phyloP scores from a whole-genome alignment of 352 stramenopile genomes.

The Phytophthora crassamura region DNA sequence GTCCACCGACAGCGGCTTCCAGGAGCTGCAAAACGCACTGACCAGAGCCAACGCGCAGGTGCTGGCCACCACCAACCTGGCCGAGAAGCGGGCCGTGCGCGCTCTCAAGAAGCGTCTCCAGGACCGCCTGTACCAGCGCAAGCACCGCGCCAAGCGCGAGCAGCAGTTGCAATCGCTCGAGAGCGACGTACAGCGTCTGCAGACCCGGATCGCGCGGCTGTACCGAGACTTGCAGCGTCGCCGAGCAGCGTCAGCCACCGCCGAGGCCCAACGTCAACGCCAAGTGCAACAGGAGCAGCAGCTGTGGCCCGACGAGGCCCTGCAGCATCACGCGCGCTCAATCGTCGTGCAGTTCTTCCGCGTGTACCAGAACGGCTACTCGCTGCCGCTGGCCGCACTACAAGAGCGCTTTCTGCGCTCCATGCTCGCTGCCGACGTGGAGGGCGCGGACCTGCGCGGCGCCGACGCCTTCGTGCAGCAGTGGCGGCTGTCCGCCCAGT shows the following conservation, averaged over 20 bases:
- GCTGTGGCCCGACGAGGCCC: constrained; percentile 1
- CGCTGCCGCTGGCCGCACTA: constrained; percentile 5
- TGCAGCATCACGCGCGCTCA: constrained; percentile 26
- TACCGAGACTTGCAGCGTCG: constrained; percentile 25
- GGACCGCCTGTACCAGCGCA: constrained; percentile 51
- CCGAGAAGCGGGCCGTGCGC: constrained; percentile 22
- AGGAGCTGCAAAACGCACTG: constrained; percentile 23
- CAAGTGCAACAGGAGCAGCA: constrained; percentile 15
- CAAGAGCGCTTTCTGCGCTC: constrained; percentile 40
- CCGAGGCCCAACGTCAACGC: constrained; percentile 12
- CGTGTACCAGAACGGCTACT: constrained; percentile 44
- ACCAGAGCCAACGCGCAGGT: constrained; percentile 19
- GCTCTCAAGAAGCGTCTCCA: constrained; percentile 37
- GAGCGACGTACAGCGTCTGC: constrained; percentile 25
- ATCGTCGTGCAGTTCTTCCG: constrained; percentile 40
- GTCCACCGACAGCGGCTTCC: constrained; percentile 12
- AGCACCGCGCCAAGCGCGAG: constrained; percentile 48
- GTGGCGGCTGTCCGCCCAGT: constrained; percentile 35
- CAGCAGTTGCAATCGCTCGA: constrained; percentile 29
- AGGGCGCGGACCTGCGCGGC: constrained; percentile 23
- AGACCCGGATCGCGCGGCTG: constrained; percentile 37
- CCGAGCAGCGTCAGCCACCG: constrained; percentile 14
- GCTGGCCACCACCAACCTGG: constrained; percentile 14
- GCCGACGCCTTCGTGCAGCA: constrained; percentile 40
- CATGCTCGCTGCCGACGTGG: constrained; percentile 34